Conservation (phyloP, 805 yeast species). For the Middelhovenomyces tepae region DNA sequence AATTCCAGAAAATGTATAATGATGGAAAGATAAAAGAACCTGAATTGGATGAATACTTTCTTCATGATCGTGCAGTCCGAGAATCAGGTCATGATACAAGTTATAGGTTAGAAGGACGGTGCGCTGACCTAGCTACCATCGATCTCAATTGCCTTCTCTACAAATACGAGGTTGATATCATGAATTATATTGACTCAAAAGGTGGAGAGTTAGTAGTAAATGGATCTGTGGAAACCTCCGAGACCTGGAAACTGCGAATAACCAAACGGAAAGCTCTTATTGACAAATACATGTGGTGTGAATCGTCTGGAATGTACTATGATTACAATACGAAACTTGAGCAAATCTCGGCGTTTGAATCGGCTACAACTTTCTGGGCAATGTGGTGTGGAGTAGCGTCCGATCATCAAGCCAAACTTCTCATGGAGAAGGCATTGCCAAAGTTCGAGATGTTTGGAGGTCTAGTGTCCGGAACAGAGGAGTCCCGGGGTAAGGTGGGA, state of each 20-base stretch:
- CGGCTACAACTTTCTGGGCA: conserved; percentile 90
- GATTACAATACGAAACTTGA: conserved; percentile 66
- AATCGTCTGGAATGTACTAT: conserved; percentile 62
- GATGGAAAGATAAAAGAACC: conserved; percentile 60
- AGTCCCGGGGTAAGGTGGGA: conserved; percentile 63
- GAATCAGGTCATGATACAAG: conserved; percentile 96
- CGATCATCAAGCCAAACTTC: conserved; percentile 53
- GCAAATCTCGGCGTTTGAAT: conserved; percentile 57
- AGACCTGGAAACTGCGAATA: conserved; percentile 58
- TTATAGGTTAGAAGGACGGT: conserved; percentile 79
- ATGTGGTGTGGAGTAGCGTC: conserved; percentile 74
- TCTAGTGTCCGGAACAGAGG: conserved; percentile 69
- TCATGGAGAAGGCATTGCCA: conserved; percentile 50
- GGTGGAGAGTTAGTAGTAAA: conserved; percentile 43
- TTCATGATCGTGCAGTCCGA: conserved; percentile 90
- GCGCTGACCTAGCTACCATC: conserved; percentile 84
- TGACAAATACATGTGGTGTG: conserved; percentile 76
- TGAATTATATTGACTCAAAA: conserved; percentile 45
- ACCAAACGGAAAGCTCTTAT: conserved; percentile 44
- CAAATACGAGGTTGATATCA: conserved; percentile 85
- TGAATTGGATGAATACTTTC: conserved; percentile 74
- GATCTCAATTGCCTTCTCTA: conserved; percentile 80
- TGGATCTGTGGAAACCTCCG: conserved; percentile 38
- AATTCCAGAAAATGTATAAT: conserved; percentile 65
- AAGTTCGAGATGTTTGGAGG: conserved; percentile 86